A percentile compares a stretch with the other conserved stretches of the same genome.
Evolutionary conservation across 1,284 basidiomycete species (phyloP).

Genomic region (Sporisorium graminicola): DNA sequence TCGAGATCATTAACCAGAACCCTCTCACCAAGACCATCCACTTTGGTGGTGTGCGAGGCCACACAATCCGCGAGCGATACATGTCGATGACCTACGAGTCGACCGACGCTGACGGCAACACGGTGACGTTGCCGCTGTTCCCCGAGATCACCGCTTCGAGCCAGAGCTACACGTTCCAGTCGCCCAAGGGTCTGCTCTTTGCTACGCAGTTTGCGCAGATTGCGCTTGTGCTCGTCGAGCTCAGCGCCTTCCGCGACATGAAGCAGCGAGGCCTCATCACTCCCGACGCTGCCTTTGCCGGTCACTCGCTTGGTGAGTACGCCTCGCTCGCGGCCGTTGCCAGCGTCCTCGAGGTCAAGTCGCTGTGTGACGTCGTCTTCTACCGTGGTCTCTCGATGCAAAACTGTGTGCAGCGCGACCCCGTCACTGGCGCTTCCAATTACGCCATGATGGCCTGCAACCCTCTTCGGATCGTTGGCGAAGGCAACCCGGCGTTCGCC

Average conservation of each 20-base stretch:
- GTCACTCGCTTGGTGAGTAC: constrained; percentile 98
- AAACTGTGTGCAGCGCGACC: constrained; percentile 55
- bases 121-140: constrained; percentile 63
- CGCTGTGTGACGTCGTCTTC: constrained; percentile 98
- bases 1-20: constrained; percentile 79
- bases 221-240: constrained; percentile 91
- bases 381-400: constrained; percentile 98
- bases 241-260: constrained; percentile 98
- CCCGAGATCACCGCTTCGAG: constrained; percentile 61
- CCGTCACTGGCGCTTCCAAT: constrained; percentile 59
- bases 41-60: constrained; percentile 98
- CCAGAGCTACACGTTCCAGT: constrained; percentile 88
- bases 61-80: constrained; percentile 95
- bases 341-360: constrained; percentile 91
- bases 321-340: constrained; percentile 97
- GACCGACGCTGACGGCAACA: constrained; percentile 90
- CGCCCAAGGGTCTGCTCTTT: constrained; percentile 92
- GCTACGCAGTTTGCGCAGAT: constrained; percentile 99
- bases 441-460: constrained; percentile 99
- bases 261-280: constrained; percentile 94
- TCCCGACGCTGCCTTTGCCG: constrained; percentile 89
- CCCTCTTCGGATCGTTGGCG: constrained; percentile 83
- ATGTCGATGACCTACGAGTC: constrained; percentile 97
- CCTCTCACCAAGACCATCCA: constrained; percentile 82
- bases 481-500: constrained; percentile 75